These are phyloP conservation scores for Geranium brycei DNA, from an alignment of 345 rosid genomes.

Conservation along the genomic window DNA sequence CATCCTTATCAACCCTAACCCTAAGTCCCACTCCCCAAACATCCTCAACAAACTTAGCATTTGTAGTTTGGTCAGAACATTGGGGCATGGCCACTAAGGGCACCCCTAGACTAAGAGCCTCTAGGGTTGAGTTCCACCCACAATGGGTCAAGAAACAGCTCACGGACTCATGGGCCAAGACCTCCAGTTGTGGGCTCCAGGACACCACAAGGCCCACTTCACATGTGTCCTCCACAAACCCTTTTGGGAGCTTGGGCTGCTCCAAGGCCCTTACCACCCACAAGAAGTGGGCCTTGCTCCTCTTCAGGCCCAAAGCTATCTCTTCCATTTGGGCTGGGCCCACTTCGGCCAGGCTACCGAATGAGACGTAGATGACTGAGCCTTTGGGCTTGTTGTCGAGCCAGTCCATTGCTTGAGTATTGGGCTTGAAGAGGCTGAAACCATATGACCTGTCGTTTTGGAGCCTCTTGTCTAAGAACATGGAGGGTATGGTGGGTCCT, in stretches of 20 bases:
- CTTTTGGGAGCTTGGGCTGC: conserved; percentile 17
- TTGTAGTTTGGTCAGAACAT: conserved; percentile 35
- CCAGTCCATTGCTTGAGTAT: conserved; percentile 14
- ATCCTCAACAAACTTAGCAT: conserved; percentile 27
- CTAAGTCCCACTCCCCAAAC: conserved; percentile 28
- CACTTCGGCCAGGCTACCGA: conserved; percentile 19
- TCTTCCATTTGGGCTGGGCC: conserved; percentile 15
- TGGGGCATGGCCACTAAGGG: conserved; percentile 36
- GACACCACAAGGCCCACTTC: conserved; percentile 16
- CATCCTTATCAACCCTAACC: conserved; percentile 8
- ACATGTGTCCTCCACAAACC: conserved; percentile 5
- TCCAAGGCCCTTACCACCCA: conserved; percentile 25
- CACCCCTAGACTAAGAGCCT: conserved; percentile 36
- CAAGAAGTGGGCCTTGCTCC: conserved; percentile 13
- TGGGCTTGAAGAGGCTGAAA: conserved; percentile 11
- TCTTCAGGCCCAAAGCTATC: conserved; percentile 12
- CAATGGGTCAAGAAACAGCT: conserved; percentile 42
- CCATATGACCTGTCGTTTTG: conserved; percentile 9
- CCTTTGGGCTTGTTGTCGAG: conserved; percentile 10
- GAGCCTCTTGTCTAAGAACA: conserved; percentile 13
- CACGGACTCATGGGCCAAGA: conserved; percentile 15
- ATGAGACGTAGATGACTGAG: conserved; percentile 26
- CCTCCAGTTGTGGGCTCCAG: conserved; percentile 29
- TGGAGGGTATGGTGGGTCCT: conserved; percentile 15
- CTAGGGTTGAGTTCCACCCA: conserved; percentile 29